Evolutionary conservation across 495 filamentous ascomycete species (phyloP), one percentile per base, ranked within the genome.

Genomic region (Trichoderma orchidacearum): DNA sequence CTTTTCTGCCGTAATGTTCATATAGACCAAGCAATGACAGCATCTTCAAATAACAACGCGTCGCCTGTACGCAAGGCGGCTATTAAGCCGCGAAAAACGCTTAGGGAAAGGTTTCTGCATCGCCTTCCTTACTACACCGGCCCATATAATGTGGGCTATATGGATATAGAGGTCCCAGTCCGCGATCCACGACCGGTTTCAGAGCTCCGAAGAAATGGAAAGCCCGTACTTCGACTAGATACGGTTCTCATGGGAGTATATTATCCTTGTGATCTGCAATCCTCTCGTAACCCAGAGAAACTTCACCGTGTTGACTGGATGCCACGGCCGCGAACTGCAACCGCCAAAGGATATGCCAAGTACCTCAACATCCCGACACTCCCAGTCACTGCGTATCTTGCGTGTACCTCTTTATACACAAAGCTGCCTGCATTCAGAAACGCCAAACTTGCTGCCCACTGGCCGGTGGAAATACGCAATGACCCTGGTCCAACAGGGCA

Each of bases 201-300:
- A 9, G 65, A 63, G 54, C 75, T 75, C 53, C 73, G 74, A 57
- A 66, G 68, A 34, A 64, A 73, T 55, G 61, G 66, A 41, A 61
- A 60, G 31, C 66, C 66, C 56, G 68, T 72, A 25, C 63, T 77
- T 11, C 67, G 69, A 34, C 64, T 82, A 31, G 68, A 82, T 23
- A 87, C 85, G 0, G 74, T 87, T 53, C 77, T 81, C 32, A 84
- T 85, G 61, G 72, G 82, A 0, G 66, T 86, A 9, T 88, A 80
- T 65, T 89, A 88, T 61, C 85, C 85, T 3, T 78, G 75, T 58
- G 68, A 72, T 30, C 57, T 69, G 13, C 63, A 61, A 51, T 52
- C 58, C 17, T 36, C 52, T 51, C 53, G 5, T 31, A 25, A 36
- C 29, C 58, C 65, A 13, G 65, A 64, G 38, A 66, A 59, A 18